Percentiles rank a stretch among this genome's conserved stretches.
These are phyloP conservation scores for Calonectria hawksworthii DNA, from an alignment of 2,329 filamentous ascomycete genomes.

Conservation along the genomic window DNA sequence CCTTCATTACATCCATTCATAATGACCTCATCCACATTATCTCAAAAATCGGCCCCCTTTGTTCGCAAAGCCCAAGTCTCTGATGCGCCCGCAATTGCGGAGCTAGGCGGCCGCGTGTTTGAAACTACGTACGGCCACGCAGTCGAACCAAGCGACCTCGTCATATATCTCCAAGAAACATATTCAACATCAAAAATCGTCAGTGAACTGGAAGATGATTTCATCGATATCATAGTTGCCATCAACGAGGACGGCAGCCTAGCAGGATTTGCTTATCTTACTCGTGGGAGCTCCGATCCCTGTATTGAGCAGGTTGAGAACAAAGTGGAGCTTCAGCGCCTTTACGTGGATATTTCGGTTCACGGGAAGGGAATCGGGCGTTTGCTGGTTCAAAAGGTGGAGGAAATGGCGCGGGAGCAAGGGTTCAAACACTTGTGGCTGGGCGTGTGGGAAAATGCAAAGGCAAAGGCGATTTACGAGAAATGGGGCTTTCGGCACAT, in stretches of 20 bases:
- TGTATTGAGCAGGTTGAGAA: not conserved
- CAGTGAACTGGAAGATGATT: not conserved
- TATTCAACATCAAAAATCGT: not conserved
- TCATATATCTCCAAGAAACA: not conserved
- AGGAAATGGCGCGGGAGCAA: not conserved
- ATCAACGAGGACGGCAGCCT: not conserved
- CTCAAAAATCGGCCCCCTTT: too few relatives aligned
- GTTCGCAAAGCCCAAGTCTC: not conserved
- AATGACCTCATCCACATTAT: not conserved
- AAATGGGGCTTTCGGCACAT: not conserved
- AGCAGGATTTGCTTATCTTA: not conserved
- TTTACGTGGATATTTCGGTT: not conserved
- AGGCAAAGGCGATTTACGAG: not conserved
- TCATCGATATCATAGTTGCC: not conserved
- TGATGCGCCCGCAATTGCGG: not conserved
- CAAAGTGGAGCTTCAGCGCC: not conserved
- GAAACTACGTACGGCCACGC: not conserved
- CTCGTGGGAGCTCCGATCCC: not conserved
- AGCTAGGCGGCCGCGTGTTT: not conserved
- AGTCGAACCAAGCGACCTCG: not conserved
- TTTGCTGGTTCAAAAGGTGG: not conserved
- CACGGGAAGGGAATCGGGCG: not conserved
- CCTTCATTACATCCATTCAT: not conserved
- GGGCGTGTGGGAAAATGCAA: constrained; percentile 1
- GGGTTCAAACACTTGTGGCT: constrained; percentile 4